A percentile compares a stretch with the other conserved stretches of the same genome.
phyloP scores from a whole-genome alignment of 768 basidiomycete genomes.

The Leccinum aurantiacum region DNA sequence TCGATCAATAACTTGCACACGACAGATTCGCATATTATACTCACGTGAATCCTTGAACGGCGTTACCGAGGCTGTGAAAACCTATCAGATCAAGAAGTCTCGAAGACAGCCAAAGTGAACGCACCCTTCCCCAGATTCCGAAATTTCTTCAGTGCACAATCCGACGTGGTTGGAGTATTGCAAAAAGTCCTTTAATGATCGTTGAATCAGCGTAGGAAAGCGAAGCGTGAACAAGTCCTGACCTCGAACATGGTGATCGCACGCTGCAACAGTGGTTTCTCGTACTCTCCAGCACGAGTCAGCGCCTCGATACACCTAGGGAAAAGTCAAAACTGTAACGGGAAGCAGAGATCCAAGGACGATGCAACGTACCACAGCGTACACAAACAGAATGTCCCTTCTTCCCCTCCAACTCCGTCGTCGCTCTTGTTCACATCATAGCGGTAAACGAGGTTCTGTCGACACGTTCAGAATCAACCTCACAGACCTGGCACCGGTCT shows the following conservation, averaged over 20 bases:
- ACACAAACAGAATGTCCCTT: constrained; percentile 92
- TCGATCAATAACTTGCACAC: not conserved
- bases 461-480: constrained; percentile 3
- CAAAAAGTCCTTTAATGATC: constrained; percentile 58
- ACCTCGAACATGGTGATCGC: constrained; percentile 93
- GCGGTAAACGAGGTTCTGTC: constrained; percentile 81
- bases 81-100: not conserved
- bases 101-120: constrained; percentile 20
- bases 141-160: constrained; percentile 83
- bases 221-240: constrained; percentile 10
- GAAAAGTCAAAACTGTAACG: not conserved
- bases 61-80: constrained; percentile 67
- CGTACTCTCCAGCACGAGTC: constrained; percentile 81
- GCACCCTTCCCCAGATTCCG: constrained; percentile 80
- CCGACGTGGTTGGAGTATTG: constrained; percentile 87
- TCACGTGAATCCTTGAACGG: constrained; percentile 88
- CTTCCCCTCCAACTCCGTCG: constrained; percentile 95
- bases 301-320: constrained; percentile 84
- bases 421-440: constrained; percentile 85
- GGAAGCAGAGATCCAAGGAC: not conserved
- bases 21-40: constrained; percentile 28
- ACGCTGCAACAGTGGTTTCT: constrained; percentile 59
- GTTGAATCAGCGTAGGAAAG: not conserved
- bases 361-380: constrained; percentile 60
- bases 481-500: not conserved